A percentile compares a stretch with the other conserved stretches of the same genome.
Conservation (phyloP, 768 basidiomycete genomes). For the Agaricus blazei region DNA sequence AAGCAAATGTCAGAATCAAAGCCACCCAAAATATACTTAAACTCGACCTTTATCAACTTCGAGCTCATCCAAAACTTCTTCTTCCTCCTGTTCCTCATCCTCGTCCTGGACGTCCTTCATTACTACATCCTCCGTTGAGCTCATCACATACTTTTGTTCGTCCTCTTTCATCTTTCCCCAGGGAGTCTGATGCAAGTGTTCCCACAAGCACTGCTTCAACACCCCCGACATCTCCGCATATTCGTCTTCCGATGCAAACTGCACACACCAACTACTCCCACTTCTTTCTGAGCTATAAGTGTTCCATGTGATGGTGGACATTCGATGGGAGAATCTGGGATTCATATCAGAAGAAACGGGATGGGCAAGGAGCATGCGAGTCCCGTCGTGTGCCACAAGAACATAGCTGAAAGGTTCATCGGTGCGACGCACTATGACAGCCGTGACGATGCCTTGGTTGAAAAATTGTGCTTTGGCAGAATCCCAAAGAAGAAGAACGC, state of each 20-base stretch:
- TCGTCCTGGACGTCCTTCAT: conserved; percentile 64
- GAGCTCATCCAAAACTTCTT: conserved; percentile 68
- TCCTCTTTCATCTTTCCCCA: conserved; percentile 85
- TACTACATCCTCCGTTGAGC: conserved; percentile 79
- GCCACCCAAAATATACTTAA: background rate
- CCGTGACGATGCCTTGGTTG: conserved; percentile 48
- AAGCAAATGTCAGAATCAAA: background rate
- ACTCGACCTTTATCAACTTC: conserved; percentile 54
- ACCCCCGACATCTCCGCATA: conserved; percentile 56
- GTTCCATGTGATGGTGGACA: conserved; percentile 87
- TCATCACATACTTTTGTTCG: conserved; percentile 83
- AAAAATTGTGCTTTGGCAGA: conserved; percentile 41
- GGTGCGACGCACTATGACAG: conserved; percentile 45
- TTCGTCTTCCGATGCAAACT: conserved; percentile 51
- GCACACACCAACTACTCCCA: conserved; percentile 79
- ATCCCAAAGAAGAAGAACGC: conserved; percentile 63
- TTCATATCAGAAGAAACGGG: conserved; percentile 65
- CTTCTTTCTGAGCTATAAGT: conserved; percentile 48
- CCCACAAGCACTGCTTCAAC: conserved; percentile 76
- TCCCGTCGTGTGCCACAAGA: conserved; percentile 48
- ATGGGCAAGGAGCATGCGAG: conserved; percentile 54
- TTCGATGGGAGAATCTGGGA: conserved; percentile 55
- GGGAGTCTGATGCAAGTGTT: conserved; percentile 62
- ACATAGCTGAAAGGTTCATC: conserved; percentile 49
- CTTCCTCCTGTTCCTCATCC: conserved; percentile 75